Percentiles rank a stretch among this genome's conserved stretches.
Evolutionary conservation across 1,139 yeast genomes (phyloP).

Genomic region (Wickerhamiella pararugosa): DNA sequence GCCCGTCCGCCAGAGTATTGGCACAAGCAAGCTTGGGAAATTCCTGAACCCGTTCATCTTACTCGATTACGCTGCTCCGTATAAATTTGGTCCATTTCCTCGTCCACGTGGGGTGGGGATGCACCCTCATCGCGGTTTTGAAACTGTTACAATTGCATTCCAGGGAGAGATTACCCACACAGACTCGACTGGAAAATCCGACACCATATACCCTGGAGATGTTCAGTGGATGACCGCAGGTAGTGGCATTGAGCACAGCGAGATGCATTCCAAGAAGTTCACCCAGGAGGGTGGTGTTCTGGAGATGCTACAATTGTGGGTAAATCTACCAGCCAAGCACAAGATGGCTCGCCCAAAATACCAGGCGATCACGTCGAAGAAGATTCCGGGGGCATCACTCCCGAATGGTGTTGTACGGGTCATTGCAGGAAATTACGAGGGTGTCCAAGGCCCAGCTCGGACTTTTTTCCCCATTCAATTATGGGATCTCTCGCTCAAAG

Average conservation of each 20-base stretch:
- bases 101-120: constrained; percentile 5
- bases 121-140: constrained; percentile 86
- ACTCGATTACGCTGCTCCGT: constrained; percentile 6
- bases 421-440: constrained; percentile 44
- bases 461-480: constrained; percentile 4
- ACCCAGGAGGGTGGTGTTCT: constrained; percentile 30
- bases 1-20: constrained; percentile 1
- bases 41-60: constrained; percentile 5
- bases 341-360: constrained; percentile 65
- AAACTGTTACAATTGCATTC: constrained; percentile 61
- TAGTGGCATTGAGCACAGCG: constrained; percentile 71
- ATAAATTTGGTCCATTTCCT: constrained; percentile 1
- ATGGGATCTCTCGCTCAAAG: constrained; percentile 1
- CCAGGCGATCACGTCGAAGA: constrained; percentile 56
- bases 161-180: constrained; percentile 77
- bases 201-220: constrained; percentile 69
- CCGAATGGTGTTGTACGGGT: neutral
- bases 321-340: constrained; percentile 59
- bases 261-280: constrained; percentile 47
- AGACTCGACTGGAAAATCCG: constrained; percentile 74
- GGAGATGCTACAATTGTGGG: constrained; percentile 79
- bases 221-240: constrained; percentile 94
- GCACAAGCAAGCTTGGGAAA: constrained; percentile 1
- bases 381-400: constrained; percentile 36
- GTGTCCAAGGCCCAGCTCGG: neutral